These are phyloP conservation scores for Erodium trifolium DNA, from an alignment of 441 rosid genomes.

Conservation along the genomic window DNA sequence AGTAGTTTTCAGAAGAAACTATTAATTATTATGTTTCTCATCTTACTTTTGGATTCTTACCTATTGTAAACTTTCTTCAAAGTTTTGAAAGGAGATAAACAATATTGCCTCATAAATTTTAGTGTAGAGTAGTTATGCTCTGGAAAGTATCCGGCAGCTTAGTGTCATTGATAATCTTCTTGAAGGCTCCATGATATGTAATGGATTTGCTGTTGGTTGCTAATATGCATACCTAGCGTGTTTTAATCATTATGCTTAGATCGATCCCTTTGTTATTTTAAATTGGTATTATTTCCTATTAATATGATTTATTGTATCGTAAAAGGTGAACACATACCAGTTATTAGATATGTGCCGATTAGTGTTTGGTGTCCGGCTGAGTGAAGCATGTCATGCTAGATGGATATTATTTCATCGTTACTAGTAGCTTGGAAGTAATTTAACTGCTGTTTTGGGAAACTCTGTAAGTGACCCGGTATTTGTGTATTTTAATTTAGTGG, in stretches of 20 bases:
- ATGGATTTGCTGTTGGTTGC: constrained; percentile 3
- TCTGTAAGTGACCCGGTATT: neutral
- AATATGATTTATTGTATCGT: neutral
- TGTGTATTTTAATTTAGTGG: neutral
- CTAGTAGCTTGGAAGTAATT: neutral
- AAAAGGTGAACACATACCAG: neutral
- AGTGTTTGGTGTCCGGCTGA: neutral
- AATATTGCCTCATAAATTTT: constrained; percentile 2
- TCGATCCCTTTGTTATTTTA: neutral
- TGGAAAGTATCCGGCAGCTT: constrained; percentile 2
- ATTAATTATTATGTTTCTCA: neutral
- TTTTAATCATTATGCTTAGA: neutral
- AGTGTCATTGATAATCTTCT: neutral
- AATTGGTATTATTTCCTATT: neutral
- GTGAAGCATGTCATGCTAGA: neutral
- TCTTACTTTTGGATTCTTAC: neutral
- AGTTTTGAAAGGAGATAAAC: neutral
- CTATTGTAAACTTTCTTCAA: neutral
- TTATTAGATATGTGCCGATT: neutral
- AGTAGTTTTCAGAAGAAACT: neutral
- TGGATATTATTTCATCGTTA: neutral
- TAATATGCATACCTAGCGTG: neutral
- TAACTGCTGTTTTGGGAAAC: constrained; percentile 1
- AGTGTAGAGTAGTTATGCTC: constrained; percentile 1
- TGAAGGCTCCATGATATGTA: neutral